phyloP scores from a whole-genome alignment of 2,329 filamentous ascomycete species.

The Penicillium paneum region DNA sequence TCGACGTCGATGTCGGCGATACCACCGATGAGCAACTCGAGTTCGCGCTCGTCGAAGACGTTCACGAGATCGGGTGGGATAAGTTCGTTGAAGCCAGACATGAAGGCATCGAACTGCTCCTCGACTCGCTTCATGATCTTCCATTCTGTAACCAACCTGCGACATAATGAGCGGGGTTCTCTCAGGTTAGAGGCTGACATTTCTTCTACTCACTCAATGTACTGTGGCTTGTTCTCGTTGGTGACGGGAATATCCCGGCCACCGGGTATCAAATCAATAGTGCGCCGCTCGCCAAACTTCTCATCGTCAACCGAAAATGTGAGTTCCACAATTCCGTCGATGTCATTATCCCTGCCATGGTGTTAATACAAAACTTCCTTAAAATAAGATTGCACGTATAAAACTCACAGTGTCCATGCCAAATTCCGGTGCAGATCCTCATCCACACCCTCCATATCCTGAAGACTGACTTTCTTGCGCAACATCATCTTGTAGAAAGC shows the following conservation, averaged over 20 bases:
- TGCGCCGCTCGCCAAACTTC: slow-evolving; percentile 89
- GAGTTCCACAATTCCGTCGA: slow-evolving; percentile 88
- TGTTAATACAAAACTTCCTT: slow-evolving; percentile 22
- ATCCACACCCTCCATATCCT: slow-evolving; percentile 98
- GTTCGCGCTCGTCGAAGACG: slow-evolving; percentile 95
- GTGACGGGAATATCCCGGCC: slow-evolving; percentile 93
- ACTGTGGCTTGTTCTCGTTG: slow-evolving; percentile 98
- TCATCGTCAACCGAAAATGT: slow-evolving; percentile 98
- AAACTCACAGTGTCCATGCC: slow-evolving; percentile 79
- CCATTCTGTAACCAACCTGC: slow-evolving; percentile 91
- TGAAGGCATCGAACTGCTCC: slow-evolving; percentile 97
- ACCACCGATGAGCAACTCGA: slow-evolving; percentile 94
- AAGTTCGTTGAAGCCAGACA: slow-evolving; percentile 94
- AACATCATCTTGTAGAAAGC: slow-evolving; percentile 99
- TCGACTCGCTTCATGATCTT: slow-evolving; percentile 97
- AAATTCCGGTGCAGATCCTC: slow-evolving; percentile 95
- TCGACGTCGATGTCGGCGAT: slow-evolving; percentile 99
- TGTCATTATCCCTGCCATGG: slow-evolving; percentile 73
- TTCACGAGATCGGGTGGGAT: slow-evolving; percentile 96
- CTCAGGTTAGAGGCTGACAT: not conserved
- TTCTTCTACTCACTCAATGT: slow-evolving; percentile 70
- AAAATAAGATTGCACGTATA: not conserved
- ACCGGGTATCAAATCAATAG: slow-evolving; percentile 87
- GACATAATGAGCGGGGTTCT: not conserved
- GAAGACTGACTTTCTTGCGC: slow-evolving; percentile 82